Conservation (phyloP, 2,329 filamentous ascomycete genomes). For the Ceratocystiopsis sp. region DNA sequence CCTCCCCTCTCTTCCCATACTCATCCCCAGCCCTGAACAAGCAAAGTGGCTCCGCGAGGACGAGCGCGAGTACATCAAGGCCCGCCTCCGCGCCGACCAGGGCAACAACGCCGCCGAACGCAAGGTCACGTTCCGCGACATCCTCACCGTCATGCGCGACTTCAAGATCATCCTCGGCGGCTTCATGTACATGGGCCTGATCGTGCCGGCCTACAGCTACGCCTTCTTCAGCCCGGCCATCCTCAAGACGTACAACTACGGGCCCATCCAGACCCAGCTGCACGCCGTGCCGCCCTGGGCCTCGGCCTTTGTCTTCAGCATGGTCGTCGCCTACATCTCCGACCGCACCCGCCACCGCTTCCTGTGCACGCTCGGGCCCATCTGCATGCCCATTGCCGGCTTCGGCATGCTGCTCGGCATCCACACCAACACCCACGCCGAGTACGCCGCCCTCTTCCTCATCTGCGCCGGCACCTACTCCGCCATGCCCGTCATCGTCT, state of each 20-base stretch:
- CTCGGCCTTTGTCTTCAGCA: slow-evolving; percentile 61
- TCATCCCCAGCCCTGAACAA: slow-evolving; percentile 37
- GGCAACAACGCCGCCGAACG: slow-evolving; percentile 48
- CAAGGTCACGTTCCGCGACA: slow-evolving; percentile 39
- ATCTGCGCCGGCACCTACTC: slow-evolving; percentile 65
- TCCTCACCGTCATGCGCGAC: slow-evolving; percentile 50
- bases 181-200: slow-evolving; percentile 67
- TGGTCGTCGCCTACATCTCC: slow-evolving; percentile 55
- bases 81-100: slow-evolving; percentile 50
- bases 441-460: slow-evolving; percentile 72
- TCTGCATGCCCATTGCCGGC: slow-evolving; percentile 52
- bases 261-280: slow-evolving; percentile 38
- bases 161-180: slow-evolving; percentile 57
- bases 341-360: slow-evolving; percentile 61
- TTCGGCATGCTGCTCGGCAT: slow-evolving; percentile 60
- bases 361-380: slow-evolving; percentile 51
- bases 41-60: slow-evolving; percentile 55
- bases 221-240: slow-evolving; percentile 64
- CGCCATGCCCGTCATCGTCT: slow-evolving; percentile 78
- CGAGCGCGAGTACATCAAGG: slow-evolving; percentile 49
- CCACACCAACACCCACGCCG: slow-evolving; percentile 45
- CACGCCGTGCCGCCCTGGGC: slow-evolving; percentile 42
- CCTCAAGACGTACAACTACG: slow-evolving; percentile 48
- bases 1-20: slow-evolving; percentile 5
- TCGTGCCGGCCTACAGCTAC: slow-evolving; percentile 63